Conservation (phyloP, 2,329 filamentous ascomycete species). For the Mollisiaceae sp. region DNA sequence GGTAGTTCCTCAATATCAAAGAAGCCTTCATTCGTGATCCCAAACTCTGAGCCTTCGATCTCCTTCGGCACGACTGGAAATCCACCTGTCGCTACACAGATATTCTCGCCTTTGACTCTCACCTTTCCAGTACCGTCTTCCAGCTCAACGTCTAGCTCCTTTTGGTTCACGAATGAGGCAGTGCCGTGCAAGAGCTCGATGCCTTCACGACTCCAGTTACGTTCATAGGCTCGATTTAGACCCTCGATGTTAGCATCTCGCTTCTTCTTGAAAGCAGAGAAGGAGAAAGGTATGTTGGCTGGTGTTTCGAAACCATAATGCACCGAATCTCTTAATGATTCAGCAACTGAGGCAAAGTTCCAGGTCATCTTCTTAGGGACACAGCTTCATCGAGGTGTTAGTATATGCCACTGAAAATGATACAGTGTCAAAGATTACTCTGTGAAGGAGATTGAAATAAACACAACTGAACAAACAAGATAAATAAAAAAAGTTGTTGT, state of each 20-base stretch:
- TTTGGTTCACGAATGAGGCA: slow-evolving; percentile 50
- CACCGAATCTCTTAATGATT: slow-evolving; percentile 50
- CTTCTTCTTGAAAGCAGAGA: slow-evolving; percentile 52
- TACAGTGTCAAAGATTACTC: too few species aligned
- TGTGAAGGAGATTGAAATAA: too few species aligned
- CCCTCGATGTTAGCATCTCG: slow-evolving; percentile 51
- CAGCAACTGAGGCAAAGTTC: slow-evolving; percentile 55
- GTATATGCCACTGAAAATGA: not conserved
- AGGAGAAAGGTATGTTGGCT: slow-evolving; percentile 49
- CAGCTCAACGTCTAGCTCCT: slow-evolving; percentile 50
- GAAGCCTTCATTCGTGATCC: slow-evolving; percentile 57
- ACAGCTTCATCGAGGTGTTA: slow-evolving; percentile 44
- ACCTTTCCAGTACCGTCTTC: slow-evolving; percentile 47
- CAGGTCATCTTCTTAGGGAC: slow-evolving; percentile 59
- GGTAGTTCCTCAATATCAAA: slow-evolving; percentile 56
- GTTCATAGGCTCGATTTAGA: slow-evolving; percentile 54
- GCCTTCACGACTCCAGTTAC: slow-evolving; percentile 54
- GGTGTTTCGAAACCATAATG: slow-evolving; percentile 55
- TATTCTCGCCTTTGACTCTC: slow-evolving; percentile 51
- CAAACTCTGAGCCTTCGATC: slow-evolving; percentile 52
- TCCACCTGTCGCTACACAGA: slow-evolving; percentile 54
- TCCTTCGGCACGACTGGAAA: slow-evolving; percentile 47
- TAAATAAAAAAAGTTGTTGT: too few species aligned
- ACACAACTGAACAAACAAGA: too few species aligned
- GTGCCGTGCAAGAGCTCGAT: slow-evolving; percentile 56